Percentiles rank a stretch among this genome's conserved stretches.
Evolutionary conservation across 352 stramenopile genomes (phyloP).

Genomic region (Thalassiosira delicatula): DNA sequence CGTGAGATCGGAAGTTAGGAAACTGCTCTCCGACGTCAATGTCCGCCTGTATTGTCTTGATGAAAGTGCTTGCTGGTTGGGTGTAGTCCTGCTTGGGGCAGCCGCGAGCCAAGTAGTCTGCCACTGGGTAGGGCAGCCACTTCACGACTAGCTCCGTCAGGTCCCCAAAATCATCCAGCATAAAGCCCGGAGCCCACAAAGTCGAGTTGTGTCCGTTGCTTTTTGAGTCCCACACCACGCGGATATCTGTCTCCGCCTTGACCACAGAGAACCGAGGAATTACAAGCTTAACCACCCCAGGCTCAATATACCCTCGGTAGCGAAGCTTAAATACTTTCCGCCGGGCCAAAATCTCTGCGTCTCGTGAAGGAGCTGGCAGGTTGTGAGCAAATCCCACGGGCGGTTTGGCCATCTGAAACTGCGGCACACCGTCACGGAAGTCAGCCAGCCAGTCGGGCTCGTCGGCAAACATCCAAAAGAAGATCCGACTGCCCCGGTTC

Average conservation of each 20-base stretch:
- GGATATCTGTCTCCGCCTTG: constrained; percentile 22
- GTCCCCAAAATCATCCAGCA: constrained; percentile 17
- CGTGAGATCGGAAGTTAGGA: constrained; percentile 61
- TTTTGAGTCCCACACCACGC: constrained; percentile 46
- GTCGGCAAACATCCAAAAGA: constrained; percentile 11
- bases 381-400: not conserved
- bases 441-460: not conserved
- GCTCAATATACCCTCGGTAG: constrained; percentile 34
- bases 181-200: constrained; percentile 34
- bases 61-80: constrained; percentile 1
- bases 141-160: constrained; percentile 31
- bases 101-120: constrained; percentile 8
- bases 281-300: not conserved
- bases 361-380: not conserved
- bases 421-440: constrained; percentile 2
- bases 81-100: constrained; percentile 25
- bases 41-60: constrained; percentile 39
- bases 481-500: not conserved
- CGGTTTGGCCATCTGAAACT: constrained; percentile 13
- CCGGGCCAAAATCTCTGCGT: not conserved
- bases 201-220: constrained; percentile 37
- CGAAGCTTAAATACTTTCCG: constrained; percentile 39
- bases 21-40: constrained; percentile 67
- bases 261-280: constrained; percentile 11
- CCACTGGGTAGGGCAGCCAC: constrained; percentile 27